Conservation (phyloP, 164 flowering plant species). For the Nymphaea colorata region DNA sequence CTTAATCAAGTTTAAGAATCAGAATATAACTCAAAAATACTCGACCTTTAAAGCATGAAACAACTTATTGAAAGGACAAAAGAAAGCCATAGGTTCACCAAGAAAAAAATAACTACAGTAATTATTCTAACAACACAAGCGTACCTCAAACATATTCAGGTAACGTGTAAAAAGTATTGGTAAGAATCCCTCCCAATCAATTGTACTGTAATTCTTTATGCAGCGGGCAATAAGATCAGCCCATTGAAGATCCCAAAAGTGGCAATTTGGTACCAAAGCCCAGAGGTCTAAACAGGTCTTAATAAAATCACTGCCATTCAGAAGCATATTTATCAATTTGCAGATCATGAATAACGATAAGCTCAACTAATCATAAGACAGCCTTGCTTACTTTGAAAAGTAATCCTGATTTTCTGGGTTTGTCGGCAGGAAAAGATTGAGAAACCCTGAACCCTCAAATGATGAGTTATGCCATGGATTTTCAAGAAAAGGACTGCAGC, state of each 20-base stretch:
- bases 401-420: slow-evolving; percentile 77
- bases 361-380: not conserved
- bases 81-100: too few species aligned
- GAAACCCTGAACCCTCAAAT: slow-evolving; percentile 92
- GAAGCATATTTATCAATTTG: slow-evolving; percentile 2
- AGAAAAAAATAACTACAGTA: too few species aligned
- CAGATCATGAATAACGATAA: slow-evolving; percentile 1
- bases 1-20: too few species aligned
- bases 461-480: slow-evolving; percentile 97
- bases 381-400: slow-evolving; percentile 55
- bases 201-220: slow-evolving; percentile 42
- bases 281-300: slow-evolving; percentile 48
- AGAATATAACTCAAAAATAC: too few species aligned
- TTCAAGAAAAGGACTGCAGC: slow-evolving; percentile 62
- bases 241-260: slow-evolving; percentile 98
- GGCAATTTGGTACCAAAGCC: slow-evolving; percentile 81
- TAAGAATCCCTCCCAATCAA: slow-evolving; percentile 69
- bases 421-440: slow-evolving; percentile 87
- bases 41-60: too few species aligned
- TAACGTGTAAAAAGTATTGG: slow-evolving; percentile 62
- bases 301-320: slow-evolving; percentile 54
- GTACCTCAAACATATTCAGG: slow-evolving; percentile 91
- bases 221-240: slow-evolving; percentile 69
- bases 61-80: too few species aligned
- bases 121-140: slow-evolving; percentile 1